Conservation (phyloP, 306 rosid species). For the Luffa acutangula region DNA sequence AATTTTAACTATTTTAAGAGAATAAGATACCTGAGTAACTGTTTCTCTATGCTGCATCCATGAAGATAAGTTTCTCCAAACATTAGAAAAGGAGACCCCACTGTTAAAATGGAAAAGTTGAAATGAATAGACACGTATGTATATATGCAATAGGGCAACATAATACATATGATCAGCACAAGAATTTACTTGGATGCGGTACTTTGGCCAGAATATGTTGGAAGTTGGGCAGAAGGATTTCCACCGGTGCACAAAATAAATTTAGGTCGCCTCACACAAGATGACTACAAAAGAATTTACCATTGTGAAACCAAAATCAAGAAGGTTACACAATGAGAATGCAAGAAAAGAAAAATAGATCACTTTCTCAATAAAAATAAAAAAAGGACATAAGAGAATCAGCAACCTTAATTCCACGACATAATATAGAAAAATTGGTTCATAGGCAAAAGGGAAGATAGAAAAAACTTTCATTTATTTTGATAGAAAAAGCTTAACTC, state of each 20-base stretch:
- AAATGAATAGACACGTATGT: neutral
- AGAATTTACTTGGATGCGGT: constrained; percentile 44
- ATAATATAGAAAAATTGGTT: neutral
- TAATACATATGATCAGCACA: neutral
- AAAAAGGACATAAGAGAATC: constrained; percentile 8
- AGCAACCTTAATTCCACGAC: constrained; percentile 5
- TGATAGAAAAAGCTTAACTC: too few relatives aligned
- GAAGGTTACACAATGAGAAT: neutral
- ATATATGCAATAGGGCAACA: neutral
- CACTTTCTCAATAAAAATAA: neutral
- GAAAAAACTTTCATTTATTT: constrained; percentile 17
- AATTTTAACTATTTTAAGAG: neutral
- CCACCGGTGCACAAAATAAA: constrained; percentile 95
- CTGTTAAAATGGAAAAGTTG: constrained; percentile 28
- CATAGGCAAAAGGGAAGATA: constrained; percentile 5
- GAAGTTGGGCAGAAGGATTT: constrained; percentile 58
- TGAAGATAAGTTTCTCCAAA: constrained; percentile 78
- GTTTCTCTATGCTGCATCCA: constrained; percentile 76
- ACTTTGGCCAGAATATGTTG: constrained; percentile 67
- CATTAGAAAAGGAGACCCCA: constrained; percentile 57
- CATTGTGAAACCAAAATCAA: neutral
- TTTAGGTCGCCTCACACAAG: constrained; percentile 87
- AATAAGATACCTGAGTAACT: constrained; percentile 48
- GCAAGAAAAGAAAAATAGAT: neutral
- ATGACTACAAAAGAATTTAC: constrained; percentile 38